phyloP scores from a whole-genome alignment of 129 eudicot genomes.

The Ambrosia trifida region DNA sequence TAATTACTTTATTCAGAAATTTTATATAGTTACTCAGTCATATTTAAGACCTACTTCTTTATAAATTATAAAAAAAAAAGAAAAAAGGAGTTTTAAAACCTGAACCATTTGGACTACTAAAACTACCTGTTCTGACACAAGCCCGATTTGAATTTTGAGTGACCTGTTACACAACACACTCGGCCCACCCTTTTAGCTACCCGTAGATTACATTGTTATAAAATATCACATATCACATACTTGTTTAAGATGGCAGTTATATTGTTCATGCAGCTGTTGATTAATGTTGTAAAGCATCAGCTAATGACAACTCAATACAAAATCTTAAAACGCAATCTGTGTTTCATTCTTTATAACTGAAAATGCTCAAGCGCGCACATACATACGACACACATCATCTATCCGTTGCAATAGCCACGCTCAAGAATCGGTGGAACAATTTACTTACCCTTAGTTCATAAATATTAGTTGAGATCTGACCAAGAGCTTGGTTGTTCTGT shows the following conservation, averaged over 20 bases:
- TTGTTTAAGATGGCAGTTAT: conserved; percentile 57
- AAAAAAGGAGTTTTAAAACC: neutral
- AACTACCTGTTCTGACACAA: neutral
- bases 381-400: neutral
- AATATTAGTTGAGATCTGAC: conserved; percentile 66
- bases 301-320: conserved; percentile 7
- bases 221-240: conserved; percentile 41
- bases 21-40: neutral
- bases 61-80: neutral
- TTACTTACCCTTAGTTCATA: conserved; percentile 55
- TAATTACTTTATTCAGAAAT: neutral
- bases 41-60: neutral
- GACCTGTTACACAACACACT: neutral
- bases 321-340: neutral
- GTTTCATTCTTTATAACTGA: neutral
- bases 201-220: neutral
- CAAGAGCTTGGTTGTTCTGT: conserved; percentile 67
- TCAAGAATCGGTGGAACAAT: conserved; percentile 6
- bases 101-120: neutral
- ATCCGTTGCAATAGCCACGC: neutral
- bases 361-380: neutral
- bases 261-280: conserved; percentile 81
- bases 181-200: neutral
- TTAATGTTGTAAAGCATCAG: conserved; percentile 26
- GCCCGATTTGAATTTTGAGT: neutral